Conservation (phyloP, 139 green algal species). For the Tetradesmus obliquus region DNA sequence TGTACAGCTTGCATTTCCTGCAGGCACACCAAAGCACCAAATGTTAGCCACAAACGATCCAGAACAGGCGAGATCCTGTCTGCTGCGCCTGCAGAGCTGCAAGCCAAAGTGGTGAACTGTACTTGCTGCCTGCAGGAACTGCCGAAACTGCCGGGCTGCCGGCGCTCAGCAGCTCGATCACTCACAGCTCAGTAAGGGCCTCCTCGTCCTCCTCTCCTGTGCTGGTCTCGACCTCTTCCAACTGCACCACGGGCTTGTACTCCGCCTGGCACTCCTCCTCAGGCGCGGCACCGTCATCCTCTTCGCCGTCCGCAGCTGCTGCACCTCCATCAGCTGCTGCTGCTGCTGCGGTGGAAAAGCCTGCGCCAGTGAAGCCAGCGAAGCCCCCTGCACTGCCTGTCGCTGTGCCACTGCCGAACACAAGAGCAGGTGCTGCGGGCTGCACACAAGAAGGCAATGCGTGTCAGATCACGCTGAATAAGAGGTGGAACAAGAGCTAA, state of each 20-base stretch:
- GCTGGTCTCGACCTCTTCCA: constrained; percentile 94
- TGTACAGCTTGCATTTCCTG: constrained; percentile 99
- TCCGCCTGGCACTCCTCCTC: constrained; percentile 95
- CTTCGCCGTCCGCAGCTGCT: constrained; percentile 63
- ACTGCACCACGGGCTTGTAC: constrained; percentile 96
- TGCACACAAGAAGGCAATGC: not conserved
- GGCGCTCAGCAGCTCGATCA: not conserved
- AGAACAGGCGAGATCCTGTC: not conserved
- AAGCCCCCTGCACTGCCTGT: constrained; percentile 77
- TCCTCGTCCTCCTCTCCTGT: constrained; percentile 97
- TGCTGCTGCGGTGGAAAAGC: constrained; percentile 60
- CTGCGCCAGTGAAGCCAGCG: constrained; percentile 77
- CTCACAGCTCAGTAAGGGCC: constrained; percentile 89
- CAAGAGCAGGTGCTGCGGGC: constrained; percentile 51
- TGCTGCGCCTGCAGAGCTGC: not conserved
- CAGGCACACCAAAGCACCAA: constrained; percentile 7
- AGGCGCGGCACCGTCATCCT: constrained; percentile 61
- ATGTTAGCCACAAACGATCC: not conserved
- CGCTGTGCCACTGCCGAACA: constrained; percentile 75
- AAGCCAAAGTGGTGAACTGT: not conserved
- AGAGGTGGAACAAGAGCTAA: not conserved
- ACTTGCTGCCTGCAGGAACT: not conserved
- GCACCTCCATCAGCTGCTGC: constrained; percentile 53
- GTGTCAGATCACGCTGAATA: not conserved
- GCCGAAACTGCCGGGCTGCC: constrained; percentile 10